Evolutionary conservation across 768 basidiomycete species (phyloP).

Genomic region (Boletus rubroflammeus): DNA sequence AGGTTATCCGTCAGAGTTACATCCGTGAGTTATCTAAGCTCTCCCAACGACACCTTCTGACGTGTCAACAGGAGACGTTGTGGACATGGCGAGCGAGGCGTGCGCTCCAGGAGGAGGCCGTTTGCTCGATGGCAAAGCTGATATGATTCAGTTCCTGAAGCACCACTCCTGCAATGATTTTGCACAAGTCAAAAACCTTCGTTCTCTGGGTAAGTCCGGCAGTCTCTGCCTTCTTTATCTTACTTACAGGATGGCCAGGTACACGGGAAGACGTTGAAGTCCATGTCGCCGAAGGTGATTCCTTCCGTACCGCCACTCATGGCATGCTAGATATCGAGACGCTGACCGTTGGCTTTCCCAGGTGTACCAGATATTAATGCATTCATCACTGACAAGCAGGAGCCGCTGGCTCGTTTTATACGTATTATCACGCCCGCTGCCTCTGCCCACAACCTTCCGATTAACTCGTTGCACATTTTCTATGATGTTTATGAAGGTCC

Average conservation of each 20-base stretch:
- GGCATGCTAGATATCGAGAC: not conserved
- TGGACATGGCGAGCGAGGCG: not conserved
- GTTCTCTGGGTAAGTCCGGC: not conserved
- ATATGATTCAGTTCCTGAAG: not conserved
- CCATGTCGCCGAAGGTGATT: not conserved
- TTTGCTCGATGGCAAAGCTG: not conserved
- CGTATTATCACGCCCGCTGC: not conserved
- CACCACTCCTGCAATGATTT: not conserved
- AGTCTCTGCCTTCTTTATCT: not conserved
- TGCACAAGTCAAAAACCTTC: not conserved
- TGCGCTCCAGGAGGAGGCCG: not conserved
- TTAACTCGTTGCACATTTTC: not conserved
- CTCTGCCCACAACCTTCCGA: not conserved
- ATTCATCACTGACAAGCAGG: not conserved
- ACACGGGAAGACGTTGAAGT: not conserved
- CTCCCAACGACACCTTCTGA: not conserved
- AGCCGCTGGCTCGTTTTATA: not conserved
- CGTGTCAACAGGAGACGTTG: not conserved
- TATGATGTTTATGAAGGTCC: not conserved
- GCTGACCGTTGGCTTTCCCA: not conserved
- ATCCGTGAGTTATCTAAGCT: not conserved
- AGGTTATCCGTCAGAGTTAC: not conserved
- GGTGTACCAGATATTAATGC: not conserved
- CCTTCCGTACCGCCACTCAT: not conserved
- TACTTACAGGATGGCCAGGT: not conserved